A percentile compares a stretch with the other conserved stretches of the same genome.
Evolutionary conservation across 768 basidiomycete species (phyloP).

Genomic region (Dacryopinax spathularia): DNA sequence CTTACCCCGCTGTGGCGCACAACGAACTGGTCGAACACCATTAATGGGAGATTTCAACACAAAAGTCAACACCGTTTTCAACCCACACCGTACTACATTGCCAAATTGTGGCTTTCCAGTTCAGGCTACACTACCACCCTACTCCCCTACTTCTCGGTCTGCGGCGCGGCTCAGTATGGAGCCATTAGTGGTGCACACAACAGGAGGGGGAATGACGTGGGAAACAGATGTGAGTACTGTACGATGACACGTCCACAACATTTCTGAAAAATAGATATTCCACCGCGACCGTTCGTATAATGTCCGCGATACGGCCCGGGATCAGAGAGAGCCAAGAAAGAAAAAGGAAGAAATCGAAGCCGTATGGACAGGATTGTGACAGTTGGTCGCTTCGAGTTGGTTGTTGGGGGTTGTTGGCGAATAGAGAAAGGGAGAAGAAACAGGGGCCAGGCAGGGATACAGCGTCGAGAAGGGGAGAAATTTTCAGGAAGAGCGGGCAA

Average conservation of each 20-base stretch:
- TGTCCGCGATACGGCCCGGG: constrained; percentile 4
- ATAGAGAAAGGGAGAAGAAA: no score
- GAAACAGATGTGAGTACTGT: not conserved
- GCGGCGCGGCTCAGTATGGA: constrained; percentile 1
- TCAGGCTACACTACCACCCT: not conserved
- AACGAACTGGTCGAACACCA: no score
- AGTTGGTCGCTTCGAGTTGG: no score
- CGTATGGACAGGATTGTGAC: no score
- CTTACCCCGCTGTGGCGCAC: no score
- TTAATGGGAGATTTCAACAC: no score
- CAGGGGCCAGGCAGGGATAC: no score
- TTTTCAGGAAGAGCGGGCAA: no score
- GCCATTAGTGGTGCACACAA: not conserved
- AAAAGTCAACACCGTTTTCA: not conserved
- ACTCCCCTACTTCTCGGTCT: no score
- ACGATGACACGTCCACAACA: not conserved
- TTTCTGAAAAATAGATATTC: not conserved
- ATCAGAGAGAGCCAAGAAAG: not conserved
- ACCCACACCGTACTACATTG: not conserved
- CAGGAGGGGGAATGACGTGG: not conserved
- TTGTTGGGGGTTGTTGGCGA: no score
- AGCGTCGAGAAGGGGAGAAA: no score
- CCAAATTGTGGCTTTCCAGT: not conserved
- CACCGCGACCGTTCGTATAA: constrained; percentile 4
- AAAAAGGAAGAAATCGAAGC: not conserved